Base-by-base conservation (phyloP, 805 yeast genomes). In the Saccharomyces eubayanus region DNA sequence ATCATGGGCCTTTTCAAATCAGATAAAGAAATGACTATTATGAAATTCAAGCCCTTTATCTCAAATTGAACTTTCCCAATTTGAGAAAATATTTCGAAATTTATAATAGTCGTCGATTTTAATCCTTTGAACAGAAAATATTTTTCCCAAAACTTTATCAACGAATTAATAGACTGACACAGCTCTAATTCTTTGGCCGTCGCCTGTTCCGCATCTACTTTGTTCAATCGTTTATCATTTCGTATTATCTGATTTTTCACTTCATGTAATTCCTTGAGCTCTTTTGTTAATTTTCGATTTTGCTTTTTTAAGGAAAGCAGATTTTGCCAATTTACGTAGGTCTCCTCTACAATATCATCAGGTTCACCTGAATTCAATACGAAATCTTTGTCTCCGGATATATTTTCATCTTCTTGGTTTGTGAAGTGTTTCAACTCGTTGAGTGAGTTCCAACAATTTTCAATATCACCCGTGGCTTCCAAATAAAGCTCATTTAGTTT, bases 381-480 rank as follows among this genome's bases (percentile, higher is more conserved):
- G 2, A 51, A 41, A 29, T 53, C 52, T 14, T 50, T 55, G 28
- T 56, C 46, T 12, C 14, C 10, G n/a, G 29, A 2, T 2, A 30
- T 45, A 6, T 40, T 48, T 10, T 53, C 50, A 8, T 41, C 40
- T 16, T 54, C 61, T n/a, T 51, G 27, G 10, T 51, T 51, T 52
- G 61, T 57, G 14, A 61, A 49, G 1, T 40, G 31, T 4, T 60
- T 62, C 27, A 64, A 55, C 45, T 63, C 64, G 9, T 54, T 55
- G 27, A 62, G 48, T 28, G 63, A 51, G 16, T 53, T 51, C 52
- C 57, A 57, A 52, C 70, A 68, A 16, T 61, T 61, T 16, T 66
- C 69, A 5, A 67, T 49, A 5, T 60, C 61, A 45, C 57, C 58
- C 3, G 62, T 52, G 0, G 61, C 57, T 12, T 59, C 63, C 24